Percentiles rank a stretch among this genome's conserved stretches.
Conservation (phyloP, 2,329 filamentous ascomycete genomes). For the Sporothrix luriei region DNA sequence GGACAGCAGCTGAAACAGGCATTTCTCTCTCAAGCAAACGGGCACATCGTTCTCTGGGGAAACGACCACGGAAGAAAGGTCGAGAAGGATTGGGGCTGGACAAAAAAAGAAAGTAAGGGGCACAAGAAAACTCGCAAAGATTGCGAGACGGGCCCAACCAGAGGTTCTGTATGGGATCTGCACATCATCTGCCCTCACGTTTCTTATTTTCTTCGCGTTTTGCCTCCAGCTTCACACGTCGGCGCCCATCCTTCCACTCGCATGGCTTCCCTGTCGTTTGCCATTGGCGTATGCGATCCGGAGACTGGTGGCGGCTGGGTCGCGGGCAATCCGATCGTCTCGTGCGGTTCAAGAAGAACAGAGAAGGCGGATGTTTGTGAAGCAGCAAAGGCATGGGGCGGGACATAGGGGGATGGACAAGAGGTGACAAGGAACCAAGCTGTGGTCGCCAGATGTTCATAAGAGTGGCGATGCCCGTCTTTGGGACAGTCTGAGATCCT, state of each 20-base stretch:
- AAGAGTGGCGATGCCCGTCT: background rate
- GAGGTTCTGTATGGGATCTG: background rate
- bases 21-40: background rate
- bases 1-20: constrained; percentile 7
- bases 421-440: too few relatives aligned
- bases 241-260: background rate
- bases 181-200: background rate
- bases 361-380: background rate
- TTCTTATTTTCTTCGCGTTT: background rate
- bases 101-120: background rate
- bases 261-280: background rate
- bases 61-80: background rate
- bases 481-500: background rate
- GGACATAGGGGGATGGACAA: background rate
- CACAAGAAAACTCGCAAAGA: background rate
- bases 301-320: constrained; percentile 4
- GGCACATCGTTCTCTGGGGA: background rate
- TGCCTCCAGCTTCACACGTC: background rate
- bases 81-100: background rate
- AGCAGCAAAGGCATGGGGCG: too few relatives aligned
- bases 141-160: background rate
- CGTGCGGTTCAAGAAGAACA: background rate
- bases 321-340: constrained; percentile 11
- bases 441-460: background rate
- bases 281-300: background rate